Evolutionary conservation across 148 eudicot genomes (phyloP), one percentile per base, ranked within the genome.

Genomic region (Dianthus caryophyllus): DNA sequence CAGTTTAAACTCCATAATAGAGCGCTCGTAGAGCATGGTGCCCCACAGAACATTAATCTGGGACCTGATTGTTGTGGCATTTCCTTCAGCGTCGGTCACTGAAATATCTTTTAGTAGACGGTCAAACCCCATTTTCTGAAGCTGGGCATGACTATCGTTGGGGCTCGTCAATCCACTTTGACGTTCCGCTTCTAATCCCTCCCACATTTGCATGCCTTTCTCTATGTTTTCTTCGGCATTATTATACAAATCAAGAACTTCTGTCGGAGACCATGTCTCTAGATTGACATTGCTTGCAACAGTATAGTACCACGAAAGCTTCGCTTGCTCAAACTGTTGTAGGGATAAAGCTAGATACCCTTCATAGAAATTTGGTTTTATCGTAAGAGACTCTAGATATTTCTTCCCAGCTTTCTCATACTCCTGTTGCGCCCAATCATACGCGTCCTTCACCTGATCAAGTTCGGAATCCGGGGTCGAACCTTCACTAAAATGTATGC

Each of bases 281-380:
- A 90, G 62, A 77, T 86, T 83, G 17, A 72, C 80, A 22, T 69
- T 76, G 56, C 67, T 88, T 29, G 84, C 83, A 31, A 86, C 63
- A 0, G 88, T 88, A 72, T 86, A 86, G 65, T 88, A 88, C 97
- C 97, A 90, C 56, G 89, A 79, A 29, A 90, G 93, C 68, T 94
- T 94, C 59, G 96, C 99, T 71, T 80, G 87, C 83, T 94, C 99
- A 65, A 90, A 94, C 69, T 94, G 97, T 71, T 86, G 97, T 61
- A 84, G 82, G 38, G 84, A 96, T 30, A 90, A 71, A 61, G 99
- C 99, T 46, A 90, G 71, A 58, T 80, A 72, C 2, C 80, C 93
- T 82, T 94, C 97, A 15, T 81, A 94, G 73, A 94, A 87, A 81
- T 90, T 77, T 48, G 99, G 96, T 75, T 84, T 94, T 24, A 90